Percentiles rank a stretch among this genome's conserved stretches.
Conservation (phyloP, 2,329 filamentous ascomycete genomes). For the Thelonectria olida region DNA sequence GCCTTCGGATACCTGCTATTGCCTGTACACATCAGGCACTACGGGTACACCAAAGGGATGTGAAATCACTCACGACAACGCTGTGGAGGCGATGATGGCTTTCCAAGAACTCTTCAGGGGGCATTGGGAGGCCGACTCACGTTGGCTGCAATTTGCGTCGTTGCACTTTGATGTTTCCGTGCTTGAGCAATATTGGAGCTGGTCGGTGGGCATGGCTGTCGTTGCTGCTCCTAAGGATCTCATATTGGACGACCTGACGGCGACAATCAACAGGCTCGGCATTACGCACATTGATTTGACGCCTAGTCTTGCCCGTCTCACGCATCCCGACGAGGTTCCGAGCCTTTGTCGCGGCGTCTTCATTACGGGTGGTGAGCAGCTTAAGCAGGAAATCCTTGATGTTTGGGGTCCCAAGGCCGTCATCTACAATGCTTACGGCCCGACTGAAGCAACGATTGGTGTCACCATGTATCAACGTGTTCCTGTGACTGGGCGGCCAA, state of each 20-base stretch:
- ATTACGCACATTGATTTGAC: slow-evolving; percentile 95
- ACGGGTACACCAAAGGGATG: slow-evolving; percentile 90
- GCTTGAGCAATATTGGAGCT: slow-evolving; percentile 94
- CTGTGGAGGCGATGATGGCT: slow-evolving; percentile 87
- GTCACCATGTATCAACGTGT: slow-evolving; percentile 91
- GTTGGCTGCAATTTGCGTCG: slow-evolving; percentile 92
- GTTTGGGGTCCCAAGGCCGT: slow-evolving; percentile 81
- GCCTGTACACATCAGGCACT: slow-evolving; percentile 87
- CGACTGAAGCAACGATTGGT: slow-evolving; percentile 92
- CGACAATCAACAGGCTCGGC: slow-evolving; percentile 73
- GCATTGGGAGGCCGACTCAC: slow-evolving; percentile 77
- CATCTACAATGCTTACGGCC: slow-evolving; percentile 93
- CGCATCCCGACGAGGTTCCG: slow-evolving; percentile 83
- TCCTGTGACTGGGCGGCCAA: slow-evolving; percentile 78
- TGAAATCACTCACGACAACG: slow-evolving; percentile 87
- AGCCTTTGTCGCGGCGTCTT: slow-evolving; percentile 84
- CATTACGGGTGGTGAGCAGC: slow-evolving; percentile 88
- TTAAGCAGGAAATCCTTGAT: slow-evolving; percentile 90
- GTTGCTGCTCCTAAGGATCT: slow-evolving; percentile 85
- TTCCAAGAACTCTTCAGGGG: slow-evolving; percentile 81
- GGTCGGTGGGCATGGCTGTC: slow-evolving; percentile 88
- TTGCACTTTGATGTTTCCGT: slow-evolving; percentile 96
- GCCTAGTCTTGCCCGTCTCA: slow-evolving; percentile 81
- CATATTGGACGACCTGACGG: slow-evolving; percentile 83
- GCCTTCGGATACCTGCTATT: slow-evolving; percentile 76